Percentiles rank a stretch among this genome's conserved stretches.
Evolutionary conservation across 306 rosid species (phyloP).

Genomic region (Hippophae gyantsensis): DNA sequence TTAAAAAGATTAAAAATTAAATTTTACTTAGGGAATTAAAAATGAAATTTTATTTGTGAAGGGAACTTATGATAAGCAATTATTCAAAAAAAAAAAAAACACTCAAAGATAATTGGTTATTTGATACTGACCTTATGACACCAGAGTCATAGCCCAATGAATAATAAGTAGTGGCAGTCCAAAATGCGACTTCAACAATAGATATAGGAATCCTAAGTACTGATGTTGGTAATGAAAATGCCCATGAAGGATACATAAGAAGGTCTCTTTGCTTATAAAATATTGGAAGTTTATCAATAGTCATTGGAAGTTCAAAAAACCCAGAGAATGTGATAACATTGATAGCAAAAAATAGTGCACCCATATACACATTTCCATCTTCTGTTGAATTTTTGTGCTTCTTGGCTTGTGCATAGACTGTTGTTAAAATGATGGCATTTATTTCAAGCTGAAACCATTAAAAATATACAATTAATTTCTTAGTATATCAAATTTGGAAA

Average conservation of each 20-base stretch:
- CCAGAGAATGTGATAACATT: not conserved
- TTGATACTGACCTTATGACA: not conserved
- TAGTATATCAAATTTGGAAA: not conserved
- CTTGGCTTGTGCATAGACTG: slow-evolving; percentile 2
- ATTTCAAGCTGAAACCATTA: not conserved
- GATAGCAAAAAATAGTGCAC: not conserved
- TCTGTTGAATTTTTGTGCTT: not conserved
- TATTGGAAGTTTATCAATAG: not conserved
- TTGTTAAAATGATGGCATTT: not conserved
- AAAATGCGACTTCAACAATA: slow-evolving; percentile 5
- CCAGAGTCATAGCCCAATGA: slow-evolving; percentile 4
- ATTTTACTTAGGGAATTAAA: too few species aligned
- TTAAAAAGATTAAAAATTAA: too few species aligned
- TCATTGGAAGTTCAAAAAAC: not conserved
- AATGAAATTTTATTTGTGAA: too few species aligned
- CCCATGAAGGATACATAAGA: not conserved
- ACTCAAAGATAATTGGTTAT: not conserved
- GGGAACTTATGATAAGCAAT: too few species aligned
- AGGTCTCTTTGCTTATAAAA: slow-evolving; percentile 1
- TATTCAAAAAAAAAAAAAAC: not conserved
- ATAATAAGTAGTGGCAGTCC: slow-evolving; percentile 5
- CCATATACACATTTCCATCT: not conserved
- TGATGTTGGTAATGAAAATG: slow-evolving; percentile 3
- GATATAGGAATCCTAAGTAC: slow-evolving; percentile 5
- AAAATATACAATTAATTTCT: not conserved